A percentile compares a stretch with the other conserved stretches of the same genome.
Evolutionary conservation across 2,329 filamentous ascomycete species (phyloP).

Genomic region (Tolypocladium tundrense): DNA sequence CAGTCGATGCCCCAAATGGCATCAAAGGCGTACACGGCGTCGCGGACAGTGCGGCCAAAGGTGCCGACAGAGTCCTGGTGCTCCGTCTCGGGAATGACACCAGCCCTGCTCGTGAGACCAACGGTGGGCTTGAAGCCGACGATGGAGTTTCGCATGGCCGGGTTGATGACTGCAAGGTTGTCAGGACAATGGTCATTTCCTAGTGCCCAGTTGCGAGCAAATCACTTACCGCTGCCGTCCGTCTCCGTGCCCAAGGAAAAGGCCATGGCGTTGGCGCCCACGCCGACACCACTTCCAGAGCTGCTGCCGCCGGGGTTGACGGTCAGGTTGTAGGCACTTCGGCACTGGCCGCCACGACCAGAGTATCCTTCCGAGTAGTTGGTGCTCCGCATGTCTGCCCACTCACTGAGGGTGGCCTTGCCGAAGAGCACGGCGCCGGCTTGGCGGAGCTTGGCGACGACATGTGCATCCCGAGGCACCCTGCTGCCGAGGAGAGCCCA

Average conservation of each 20-base stretch:
- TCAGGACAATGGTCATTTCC: neutral
- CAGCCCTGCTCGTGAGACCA: slow-evolving; percentile 55
- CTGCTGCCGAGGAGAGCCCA: slow-evolving; percentile 55
- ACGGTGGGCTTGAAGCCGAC: slow-evolving; percentile 71
- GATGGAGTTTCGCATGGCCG: slow-evolving; percentile 56
- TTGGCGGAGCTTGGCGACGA: slow-evolving; percentile 49
- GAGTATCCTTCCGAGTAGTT: slow-evolving; percentile 61
- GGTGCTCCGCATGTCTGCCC: slow-evolving; percentile 61
- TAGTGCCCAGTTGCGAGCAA: neutral
- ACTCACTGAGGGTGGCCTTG: slow-evolving; percentile 62
- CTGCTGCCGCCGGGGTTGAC: slow-evolving; percentile 59
- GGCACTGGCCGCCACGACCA: slow-evolving; percentile 50
- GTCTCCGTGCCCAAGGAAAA: slow-evolving; percentile 67
- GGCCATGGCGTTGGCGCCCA: slow-evolving; percentile 50
- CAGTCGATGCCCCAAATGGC: slow-evolving; percentile 56
- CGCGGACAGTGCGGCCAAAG: slow-evolving; percentile 58
- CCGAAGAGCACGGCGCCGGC: slow-evolving; percentile 62
- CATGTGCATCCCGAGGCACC: slow-evolving; percentile 57
- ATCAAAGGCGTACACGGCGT: slow-evolving; percentile 56
- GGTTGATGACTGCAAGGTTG: slow-evolving; percentile 48
- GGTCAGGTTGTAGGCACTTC: slow-evolving; percentile 59
- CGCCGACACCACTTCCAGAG: slow-evolving; percentile 54
- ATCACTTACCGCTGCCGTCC: slow-evolving; percentile 46
- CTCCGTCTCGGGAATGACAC: slow-evolving; percentile 54
- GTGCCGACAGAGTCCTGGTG: slow-evolving; percentile 61